These are phyloP conservation scores for Pezicula carpinea DNA, from an alignment of 2,329 filamentous ascomycete species.

Conservation along the genomic window DNA sequence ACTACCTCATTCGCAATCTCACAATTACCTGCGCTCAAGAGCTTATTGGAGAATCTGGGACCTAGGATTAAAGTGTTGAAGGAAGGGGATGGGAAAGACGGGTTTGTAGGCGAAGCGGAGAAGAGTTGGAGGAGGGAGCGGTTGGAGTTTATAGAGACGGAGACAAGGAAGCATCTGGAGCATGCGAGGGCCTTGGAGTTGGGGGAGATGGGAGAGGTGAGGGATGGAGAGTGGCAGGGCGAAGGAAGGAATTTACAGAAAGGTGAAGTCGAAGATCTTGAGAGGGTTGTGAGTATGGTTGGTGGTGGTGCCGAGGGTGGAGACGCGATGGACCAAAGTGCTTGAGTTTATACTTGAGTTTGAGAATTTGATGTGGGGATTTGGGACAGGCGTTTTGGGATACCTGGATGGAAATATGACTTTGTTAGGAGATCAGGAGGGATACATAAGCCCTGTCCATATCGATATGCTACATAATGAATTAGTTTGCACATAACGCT, in stretches of 20 bases:
- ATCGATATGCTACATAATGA: no score
- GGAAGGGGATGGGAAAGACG: conserved; percentile 33
- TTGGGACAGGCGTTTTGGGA: neutral
- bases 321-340: conserved; percentile 18
- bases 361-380: conserved; percentile 3
- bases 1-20: conserved; percentile 75
- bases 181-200: conserved; percentile 62
- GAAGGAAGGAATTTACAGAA: conserved; percentile 43
- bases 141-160: conserved; percentile 76
- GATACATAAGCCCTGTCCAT: no score
- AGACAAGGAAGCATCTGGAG: conserved; percentile 74
- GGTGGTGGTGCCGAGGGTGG: conserved; percentile 30
- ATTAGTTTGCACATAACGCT: no score
- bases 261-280: conserved; percentile 54
- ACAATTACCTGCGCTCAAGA: conserved; percentile 75
- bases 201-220: conserved; percentile 54
- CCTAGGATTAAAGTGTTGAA: conserved; percentile 52
- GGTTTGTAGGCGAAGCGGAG: conserved; percentile 32
- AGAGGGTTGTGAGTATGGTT: conserved; percentile 44
- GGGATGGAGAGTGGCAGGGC: conserved; percentile 61
- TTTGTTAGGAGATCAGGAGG: no score
- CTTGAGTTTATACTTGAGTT: neutral
- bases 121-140: conserved; percentile 65
- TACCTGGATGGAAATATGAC: no score
- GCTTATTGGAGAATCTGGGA: conserved; percentile 62